A percentile compares a stretch with the other conserved stretches of the same genome.
Conservation (phyloP, 208 protist species). For the Leishmania major region DNA sequence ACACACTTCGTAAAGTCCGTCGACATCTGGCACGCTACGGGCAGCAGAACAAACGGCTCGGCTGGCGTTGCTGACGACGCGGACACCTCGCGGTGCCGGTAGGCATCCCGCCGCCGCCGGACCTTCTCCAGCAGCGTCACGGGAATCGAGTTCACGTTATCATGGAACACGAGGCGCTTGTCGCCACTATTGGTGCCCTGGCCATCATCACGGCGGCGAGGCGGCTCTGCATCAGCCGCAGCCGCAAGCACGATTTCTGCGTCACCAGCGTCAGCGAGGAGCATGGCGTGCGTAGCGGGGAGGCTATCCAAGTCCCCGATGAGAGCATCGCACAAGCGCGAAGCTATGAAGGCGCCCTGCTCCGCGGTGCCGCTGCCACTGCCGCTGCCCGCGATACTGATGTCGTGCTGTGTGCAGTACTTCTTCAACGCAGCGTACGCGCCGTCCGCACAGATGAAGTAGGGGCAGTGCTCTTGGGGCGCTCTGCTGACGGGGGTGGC, state of each 20-base stretch:
- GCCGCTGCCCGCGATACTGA: neutral
- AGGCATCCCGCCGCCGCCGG: slow-evolving; percentile 20
- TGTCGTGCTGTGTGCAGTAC: slow-evolving; percentile 32
- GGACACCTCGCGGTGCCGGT: neutral
- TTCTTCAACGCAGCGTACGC: slow-evolving; percentile 44
- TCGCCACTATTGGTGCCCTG: neutral
- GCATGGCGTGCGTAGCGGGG: slow-evolving; percentile 10
- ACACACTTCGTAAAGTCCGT: slow-evolving; percentile 83
- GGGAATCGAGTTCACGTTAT: slow-evolving; percentile 42
- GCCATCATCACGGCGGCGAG: neutral
- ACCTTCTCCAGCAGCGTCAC: slow-evolving; percentile 35
- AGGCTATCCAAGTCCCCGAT: slow-evolving; percentile 64
- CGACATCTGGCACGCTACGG: slow-evolving; percentile 73
- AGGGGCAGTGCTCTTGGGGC: slow-evolving; percentile 19
- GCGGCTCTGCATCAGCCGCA: neutral
- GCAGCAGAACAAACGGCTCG: slow-evolving; percentile 37
- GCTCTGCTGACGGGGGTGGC: neutral
- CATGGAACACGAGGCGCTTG: slow-evolving; percentile 14
- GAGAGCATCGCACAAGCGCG: slow-evolving; percentile 37
- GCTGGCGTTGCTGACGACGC: neutral
- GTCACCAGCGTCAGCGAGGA: neutral
- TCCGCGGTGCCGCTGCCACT: neutral
- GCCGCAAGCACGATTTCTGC: neutral
- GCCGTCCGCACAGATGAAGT: slow-evolving; percentile 79
- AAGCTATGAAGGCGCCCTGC: slow-evolving; percentile 5